These are phyloP conservation scores for Cymodocea nodosa DNA, from an alignment of 116 monocot species.

Conservation along the genomic window DNA sequence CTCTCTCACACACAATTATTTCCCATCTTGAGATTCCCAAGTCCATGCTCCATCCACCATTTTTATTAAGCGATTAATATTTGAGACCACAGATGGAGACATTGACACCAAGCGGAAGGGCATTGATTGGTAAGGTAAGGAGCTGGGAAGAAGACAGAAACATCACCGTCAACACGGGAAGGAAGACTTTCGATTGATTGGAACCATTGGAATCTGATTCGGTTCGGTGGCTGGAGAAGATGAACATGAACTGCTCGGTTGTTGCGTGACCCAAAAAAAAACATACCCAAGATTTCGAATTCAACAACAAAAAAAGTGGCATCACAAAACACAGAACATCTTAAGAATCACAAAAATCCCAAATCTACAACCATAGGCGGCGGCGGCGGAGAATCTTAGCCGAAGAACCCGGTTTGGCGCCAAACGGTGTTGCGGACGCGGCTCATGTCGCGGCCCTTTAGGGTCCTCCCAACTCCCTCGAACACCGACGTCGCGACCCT, in stretches of 20 bases:
- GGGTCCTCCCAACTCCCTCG: conserved; percentile 71
- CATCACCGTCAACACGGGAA: neutral
- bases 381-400: conserved; percentile 18
- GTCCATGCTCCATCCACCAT: neutral
- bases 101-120: neutral
- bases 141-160: neutral
- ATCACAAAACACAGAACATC: neutral
- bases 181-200: too few relatives aligned
- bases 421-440: conserved; percentile 84
- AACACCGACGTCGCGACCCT: conserved; percentile 48
- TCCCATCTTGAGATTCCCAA: conserved; percentile 4
- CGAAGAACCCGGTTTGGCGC: conserved; percentile 80
- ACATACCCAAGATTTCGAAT: neutral
- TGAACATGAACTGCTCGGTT: neutral
- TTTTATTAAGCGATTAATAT: neutral
- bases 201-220: neutral
- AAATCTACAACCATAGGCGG: neutral
- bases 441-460: conserved; percentile 85
- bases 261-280: neutral
- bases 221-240: neutral
- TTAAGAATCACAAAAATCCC: neutral
- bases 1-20: too few relatives aligned
- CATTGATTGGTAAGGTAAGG: conserved; percentile 1
- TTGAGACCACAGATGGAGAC: neutral
- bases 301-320: neutral